Percentiles rank a stretch among this genome's conserved stretches.
Conservation (phyloP, 495 filamentous ascomycete species). For the Apiosordaria backusii region DNA sequence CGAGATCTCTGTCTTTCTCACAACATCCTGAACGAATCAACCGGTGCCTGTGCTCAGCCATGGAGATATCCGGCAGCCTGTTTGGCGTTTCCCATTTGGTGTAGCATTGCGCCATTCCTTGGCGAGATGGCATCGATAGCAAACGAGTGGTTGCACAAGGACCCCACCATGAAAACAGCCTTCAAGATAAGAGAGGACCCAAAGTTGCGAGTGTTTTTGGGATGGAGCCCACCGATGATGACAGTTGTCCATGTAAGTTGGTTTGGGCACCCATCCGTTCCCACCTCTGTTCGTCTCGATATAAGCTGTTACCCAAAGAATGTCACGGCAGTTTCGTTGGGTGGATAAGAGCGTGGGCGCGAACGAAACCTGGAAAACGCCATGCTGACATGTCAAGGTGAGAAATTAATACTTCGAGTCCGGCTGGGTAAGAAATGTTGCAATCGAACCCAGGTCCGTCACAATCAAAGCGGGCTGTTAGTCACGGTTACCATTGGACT, state of each 20-base stretch:
- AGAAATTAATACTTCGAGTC: no score
- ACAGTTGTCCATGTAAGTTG: background rate
- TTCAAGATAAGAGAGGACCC: no score
- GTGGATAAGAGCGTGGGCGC: no score
- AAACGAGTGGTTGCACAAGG: background rate
- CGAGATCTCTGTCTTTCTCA: background rate
- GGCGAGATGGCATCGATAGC: constrained; percentile 6
- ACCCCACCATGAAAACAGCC: background rate
- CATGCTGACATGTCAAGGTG: no score
- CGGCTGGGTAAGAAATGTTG: no score
- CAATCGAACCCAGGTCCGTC: no score
- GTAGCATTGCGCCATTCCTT: constrained; percentile 12
- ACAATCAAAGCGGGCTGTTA: no score
- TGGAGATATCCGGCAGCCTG: background rate
- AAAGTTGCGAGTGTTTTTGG: background rate
- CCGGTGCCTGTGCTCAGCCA: no score
- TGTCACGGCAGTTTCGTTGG: background rate
- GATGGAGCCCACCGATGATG: background rate
- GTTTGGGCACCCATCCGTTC: background rate
- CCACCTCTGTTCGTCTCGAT: background rate
- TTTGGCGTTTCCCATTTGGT: background rate
- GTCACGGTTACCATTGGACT: no score
- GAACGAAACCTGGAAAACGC: background rate
- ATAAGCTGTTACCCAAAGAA: background rate
- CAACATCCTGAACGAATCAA: background rate